Evolutionary conservation across 768 basidiomycete genomes (phyloP), one percentile per base, ranked within the genome.

Genomic region (Leccinum uliginosum): DNA sequence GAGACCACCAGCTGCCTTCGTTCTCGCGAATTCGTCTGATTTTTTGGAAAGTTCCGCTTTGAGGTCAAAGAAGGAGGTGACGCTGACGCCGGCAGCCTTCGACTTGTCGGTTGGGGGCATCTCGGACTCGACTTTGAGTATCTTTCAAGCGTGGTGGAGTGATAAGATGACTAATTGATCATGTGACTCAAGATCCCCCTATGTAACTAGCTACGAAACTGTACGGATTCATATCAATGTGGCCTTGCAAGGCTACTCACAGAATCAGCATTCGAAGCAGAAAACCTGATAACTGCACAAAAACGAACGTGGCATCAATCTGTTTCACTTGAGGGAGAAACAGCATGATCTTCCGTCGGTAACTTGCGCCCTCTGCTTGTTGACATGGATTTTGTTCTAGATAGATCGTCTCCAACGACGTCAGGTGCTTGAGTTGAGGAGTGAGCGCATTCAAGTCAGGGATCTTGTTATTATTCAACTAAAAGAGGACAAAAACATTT

Each of bases 311-410:
- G 43, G 97, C 97, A 73, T 99, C 97, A 51, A 99, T 87, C 73
- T 99, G 97, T 66, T 84, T 83, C 55, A 98, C 73, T 65, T 96
- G 91, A 0, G 95, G 95, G 21, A 97, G 75, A 3, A 86, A 85
- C 38, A 98, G 74, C 70, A 90, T 92, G 53, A 98, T 80, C 75
- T 97, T 99, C 53, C 96, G 78, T 63, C 93, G 76, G 69, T 98
- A 99, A 21, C 78, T 82, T 2, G 81, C 76, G 71, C 83, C 87
- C 65, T 98, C 91, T 14, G 76, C 78, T 46, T 72, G 78, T 68
- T 99, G 94, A 61, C 93, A 89, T 3, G 97, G 97, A 67, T 99
- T 99, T 5, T 84, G 87, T 74, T 99, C 97, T 24, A 99, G 83
- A 69, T 99, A 99, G 7, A 99, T 78, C 1, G 97, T 99, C 67